Base-by-base conservation (phyloP, 2,329 filamentous ascomycete genomes). In the Diplodia seriata region DNA sequence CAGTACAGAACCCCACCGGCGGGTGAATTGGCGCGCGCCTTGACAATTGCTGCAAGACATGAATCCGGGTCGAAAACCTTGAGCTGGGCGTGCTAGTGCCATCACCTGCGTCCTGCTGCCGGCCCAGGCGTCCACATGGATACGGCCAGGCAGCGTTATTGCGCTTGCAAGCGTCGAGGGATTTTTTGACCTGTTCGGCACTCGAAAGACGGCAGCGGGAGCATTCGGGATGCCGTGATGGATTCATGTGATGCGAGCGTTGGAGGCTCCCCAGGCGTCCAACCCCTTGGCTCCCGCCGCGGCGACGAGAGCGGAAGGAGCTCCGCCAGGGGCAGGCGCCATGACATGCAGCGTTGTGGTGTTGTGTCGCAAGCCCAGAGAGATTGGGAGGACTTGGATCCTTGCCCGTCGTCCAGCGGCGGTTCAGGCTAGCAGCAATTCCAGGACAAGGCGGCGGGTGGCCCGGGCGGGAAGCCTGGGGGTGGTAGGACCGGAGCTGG, bases 381-480 rank as follows among this genome's bases (percentile, higher is more conserved):
- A 63, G 47, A 63, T 63, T 63, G 51, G 59, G 59, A 63, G 59
- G 59, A 63, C 59, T 63, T 49, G 6, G 20, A 63, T 63, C 59
- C 59, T 63, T 36, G 59, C 43, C 6, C 23, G 56, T 26, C 18
- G 56, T 49, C 56, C 11, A 61, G 20, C 29, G 40, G 49, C 33
- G 56, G 56, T 61, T 61, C 56, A 36, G 47, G 59, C 59, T 63
- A 63, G 59, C 59, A 51, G 59, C 43, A 50, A 33, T 38, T 36
- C 18, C 47, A 50, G 59, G 47, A 38, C 59, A 51, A 23, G 59
- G n/a, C 47, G 12, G 12, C 18, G 29, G 29, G 59, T 38, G 59
- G 59, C 59, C 59, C 59, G 26, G 59, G 59, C 59, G 54, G 54
- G 18, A 2, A 18, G 18, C 54, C 36, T 57, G 54, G 33, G 54